These are phyloP conservation scores for Fusarium drepaniforme DNA, from an alignment of 2,329 filamentous ascomycete genomes.

Conservation along the genomic window DNA sequence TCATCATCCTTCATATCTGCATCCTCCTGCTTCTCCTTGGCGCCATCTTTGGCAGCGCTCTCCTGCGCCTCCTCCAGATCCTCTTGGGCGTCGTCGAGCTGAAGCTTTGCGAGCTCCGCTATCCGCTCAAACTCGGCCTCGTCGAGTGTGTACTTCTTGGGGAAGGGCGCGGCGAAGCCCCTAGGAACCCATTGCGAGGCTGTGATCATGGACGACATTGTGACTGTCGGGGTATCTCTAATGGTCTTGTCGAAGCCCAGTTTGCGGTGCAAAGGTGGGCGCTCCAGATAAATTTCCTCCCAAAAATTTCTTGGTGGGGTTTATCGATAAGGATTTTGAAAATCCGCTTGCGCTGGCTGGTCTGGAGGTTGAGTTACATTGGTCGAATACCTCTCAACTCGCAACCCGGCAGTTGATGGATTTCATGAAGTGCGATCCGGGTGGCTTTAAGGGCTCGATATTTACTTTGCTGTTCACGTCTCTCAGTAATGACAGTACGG, in stretches of 20 bases:
- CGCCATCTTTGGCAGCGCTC: slow-evolving; percentile 46
- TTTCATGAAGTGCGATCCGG: neutral
- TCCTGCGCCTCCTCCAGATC: slow-evolving; percentile 81
- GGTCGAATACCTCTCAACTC: neutral
- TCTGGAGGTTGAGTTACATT: neutral
- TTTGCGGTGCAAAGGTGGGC: slow-evolving; percentile 25
- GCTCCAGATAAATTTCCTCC: slow-evolving; percentile 46
- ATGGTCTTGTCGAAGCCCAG: slow-evolving; percentile 32
- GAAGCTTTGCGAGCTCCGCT: slow-evolving; percentile 78
- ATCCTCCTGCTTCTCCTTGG: slow-evolving; percentile 46
- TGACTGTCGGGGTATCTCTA: slow-evolving; percentile 46
- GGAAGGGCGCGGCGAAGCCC: slow-evolving; percentile 81
- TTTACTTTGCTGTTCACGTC: neutral
- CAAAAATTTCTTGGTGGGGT: slow-evolving; percentile 53
- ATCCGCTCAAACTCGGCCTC: slow-evolving; percentile 83
- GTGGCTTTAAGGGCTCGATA: neutral
- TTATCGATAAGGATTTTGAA: slow-evolving; percentile 53
- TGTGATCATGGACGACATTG: slow-evolving; percentile 79
- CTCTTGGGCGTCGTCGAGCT: slow-evolving; percentile 92
- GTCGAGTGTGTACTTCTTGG: slow-evolving; percentile 80
- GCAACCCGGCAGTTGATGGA: neutral
- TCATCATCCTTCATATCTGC: slow-evolving; percentile 53
- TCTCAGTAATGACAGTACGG: neutral
- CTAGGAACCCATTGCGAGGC: slow-evolving; percentile 82
- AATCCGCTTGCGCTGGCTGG: neutral